phyloP scores from a whole-genome alignment of 129 eudicot genomes.

The Ambrosia artemisiifolia region DNA sequence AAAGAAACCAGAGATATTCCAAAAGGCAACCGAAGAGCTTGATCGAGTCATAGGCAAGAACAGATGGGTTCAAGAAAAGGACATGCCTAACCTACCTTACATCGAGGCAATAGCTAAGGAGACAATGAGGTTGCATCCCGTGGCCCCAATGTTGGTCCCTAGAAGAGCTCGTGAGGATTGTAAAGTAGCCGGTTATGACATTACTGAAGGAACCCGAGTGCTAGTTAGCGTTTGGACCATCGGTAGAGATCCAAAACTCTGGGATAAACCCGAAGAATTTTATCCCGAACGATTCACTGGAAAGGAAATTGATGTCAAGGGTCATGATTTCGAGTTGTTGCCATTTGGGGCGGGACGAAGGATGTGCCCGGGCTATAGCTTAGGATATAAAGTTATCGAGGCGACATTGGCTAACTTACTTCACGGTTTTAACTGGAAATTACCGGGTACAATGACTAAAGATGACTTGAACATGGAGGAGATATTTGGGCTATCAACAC shows the following conservation, averaged over 20 bases:
- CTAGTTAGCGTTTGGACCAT: constrained; percentile 50
- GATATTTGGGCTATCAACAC: constrained; percentile 51
- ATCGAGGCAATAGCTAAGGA: constrained; percentile 36
- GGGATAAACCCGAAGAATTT: constrained; percentile 51
- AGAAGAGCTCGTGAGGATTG: constrained; percentile 43
- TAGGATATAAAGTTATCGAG: constrained; percentile 47
- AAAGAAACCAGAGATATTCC: constrained; percentile 34
- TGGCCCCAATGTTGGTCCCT: constrained; percentile 40
- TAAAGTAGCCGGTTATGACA: constrained; percentile 41
- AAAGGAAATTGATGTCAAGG: constrained; percentile 37
- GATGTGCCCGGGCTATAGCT: constrained; percentile 47
- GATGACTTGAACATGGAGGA: constrained; percentile 54
- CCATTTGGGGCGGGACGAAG: constrained; percentile 57
- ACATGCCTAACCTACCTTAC: constrained; percentile 40
- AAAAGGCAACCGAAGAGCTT: constrained; percentile 44
- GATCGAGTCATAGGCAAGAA: constrained; percentile 33
- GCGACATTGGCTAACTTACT: constrained; percentile 49
- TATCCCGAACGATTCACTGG: constrained; percentile 45
- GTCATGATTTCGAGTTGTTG: constrained; percentile 41
- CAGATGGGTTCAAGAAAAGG: constrained; percentile 38
- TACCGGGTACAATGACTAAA: constrained; percentile 27
- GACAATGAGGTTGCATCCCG: constrained; percentile 42
- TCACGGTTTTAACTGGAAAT: constrained; percentile 54
- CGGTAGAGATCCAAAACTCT: constrained; percentile 39
- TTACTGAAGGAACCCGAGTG: constrained; percentile 36